Evolutionary conservation across 345 rosid genomes (phyloP), one percentile per base, ranked within the genome.

Genomic region (Barbarea vulgaris): DNA sequence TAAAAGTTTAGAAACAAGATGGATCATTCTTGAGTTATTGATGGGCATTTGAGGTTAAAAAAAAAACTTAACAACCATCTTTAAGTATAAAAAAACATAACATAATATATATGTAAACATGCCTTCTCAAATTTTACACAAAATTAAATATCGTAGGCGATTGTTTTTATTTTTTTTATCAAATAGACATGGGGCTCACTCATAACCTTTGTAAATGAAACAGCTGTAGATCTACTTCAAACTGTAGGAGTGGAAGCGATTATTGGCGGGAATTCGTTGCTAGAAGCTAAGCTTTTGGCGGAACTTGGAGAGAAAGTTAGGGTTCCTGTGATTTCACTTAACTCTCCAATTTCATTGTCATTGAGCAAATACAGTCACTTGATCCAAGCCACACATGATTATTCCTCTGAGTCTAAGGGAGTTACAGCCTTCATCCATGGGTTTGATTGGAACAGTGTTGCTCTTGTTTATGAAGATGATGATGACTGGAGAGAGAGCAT

Each of bases 281-380:
- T 58, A 0, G 78, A 67, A 53, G 4, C 70, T 4, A 78, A 73
- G 53, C 64, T 78, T 67, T 46, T 78, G 6, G 81, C 74, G 0
- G 81, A 73, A 11, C 14, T 77, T 10, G 85, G 80, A 6, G 76
- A 78, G 51, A 62, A 78, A 74, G 70, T 57, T 34, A 77, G 1
- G 64, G 69, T 74, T 68, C 85, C 82, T 1, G 39, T 82, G 52
- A 28, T 82, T 21, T 79, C 81, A 25, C 61, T 82, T 22, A 37
- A 67, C 47, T 19, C 78, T 31, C 72, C 66, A 0, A 1, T 5
- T 6, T 55, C 65, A 10, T 46, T 12, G 5, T 69, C 75, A 1
- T 65, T 72, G 7, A 52, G 28, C 9, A 67, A 70, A 6, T 70
- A 73, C 66, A 72, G 31, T 31, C 60, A 77, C 34, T 56, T 70